These are phyloP conservation scores for Astrocystis sublimbata DNA, from an alignment of 495 filamentous ascomycete genomes.

Conservation along the genomic window DNA sequence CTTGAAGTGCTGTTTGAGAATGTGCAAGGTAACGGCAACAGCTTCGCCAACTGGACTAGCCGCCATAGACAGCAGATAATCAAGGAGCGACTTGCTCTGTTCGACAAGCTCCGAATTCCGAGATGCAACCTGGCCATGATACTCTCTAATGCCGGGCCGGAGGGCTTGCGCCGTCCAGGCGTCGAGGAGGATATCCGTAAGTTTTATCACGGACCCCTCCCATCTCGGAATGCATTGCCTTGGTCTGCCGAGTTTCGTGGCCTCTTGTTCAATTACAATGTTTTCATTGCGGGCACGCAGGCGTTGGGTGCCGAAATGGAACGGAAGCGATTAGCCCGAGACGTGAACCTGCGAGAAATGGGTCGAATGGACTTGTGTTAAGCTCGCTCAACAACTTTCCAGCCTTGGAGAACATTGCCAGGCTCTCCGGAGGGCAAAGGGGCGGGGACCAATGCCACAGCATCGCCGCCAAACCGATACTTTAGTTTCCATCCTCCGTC, in stretches of 20 bases:
- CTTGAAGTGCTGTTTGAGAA: slow-evolving; percentile 29
- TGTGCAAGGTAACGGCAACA: background rate
- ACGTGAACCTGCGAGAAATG: background rate
- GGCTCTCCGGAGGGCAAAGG: background rate
- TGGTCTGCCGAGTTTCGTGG: slow-evolving; percentile 27
- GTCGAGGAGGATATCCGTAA: slow-evolving; percentile 32
- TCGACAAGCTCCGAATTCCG: slow-evolving; percentile 32
- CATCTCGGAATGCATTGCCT: slow-evolving; percentile 20
- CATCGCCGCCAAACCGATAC: slow-evolving; percentile 6
- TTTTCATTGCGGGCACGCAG: slow-evolving; percentile 21
- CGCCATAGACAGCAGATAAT: background rate
- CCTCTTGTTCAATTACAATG: slow-evolving; percentile 34
- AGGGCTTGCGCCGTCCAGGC: slow-evolving; percentile 22
- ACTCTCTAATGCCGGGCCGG: slow-evolving; percentile 30
- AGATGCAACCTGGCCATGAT: slow-evolving; percentile 37
- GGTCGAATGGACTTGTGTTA: background rate
- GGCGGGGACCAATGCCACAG: background rate
- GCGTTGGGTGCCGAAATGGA: background rate
- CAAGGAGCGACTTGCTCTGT: slow-evolving; percentile 21
- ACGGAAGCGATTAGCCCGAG: background rate
- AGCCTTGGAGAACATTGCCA: background rate
- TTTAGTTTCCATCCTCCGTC: slow-evolving; percentile 14
- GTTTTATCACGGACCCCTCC: slow-evolving; percentile 32
- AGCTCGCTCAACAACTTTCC: slow-evolving; percentile 14
- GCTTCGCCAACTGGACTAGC: background rate